These are phyloP conservation scores for Kregervanrija fluxuum DNA, from an alignment of 805 yeast genomes.

Conservation along the genomic window DNA sequence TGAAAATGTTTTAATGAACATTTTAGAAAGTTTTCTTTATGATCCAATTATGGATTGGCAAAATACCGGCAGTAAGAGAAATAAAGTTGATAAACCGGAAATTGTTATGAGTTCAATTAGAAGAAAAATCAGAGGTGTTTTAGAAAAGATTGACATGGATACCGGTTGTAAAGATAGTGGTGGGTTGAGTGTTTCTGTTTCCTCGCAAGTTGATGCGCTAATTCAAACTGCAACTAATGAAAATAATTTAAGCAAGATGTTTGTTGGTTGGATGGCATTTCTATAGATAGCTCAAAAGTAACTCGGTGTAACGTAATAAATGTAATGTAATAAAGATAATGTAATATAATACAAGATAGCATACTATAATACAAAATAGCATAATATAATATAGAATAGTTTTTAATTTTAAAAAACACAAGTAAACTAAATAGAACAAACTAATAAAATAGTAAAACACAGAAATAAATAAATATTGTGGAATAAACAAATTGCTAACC, in stretches of 20 bases:
- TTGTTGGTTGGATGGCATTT: constrained; percentile 87
- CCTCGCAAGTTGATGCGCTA: constrained; percentile 87
- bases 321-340: not conserved
- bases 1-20: constrained; percentile 81
- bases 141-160: constrained; percentile 52
- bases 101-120: constrained; percentile 66
- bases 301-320: not conserved
- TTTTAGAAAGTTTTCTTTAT: constrained; percentile 84
- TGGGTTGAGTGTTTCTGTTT: constrained; percentile 80
- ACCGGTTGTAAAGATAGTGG: constrained; percentile 30
- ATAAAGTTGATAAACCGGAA: constrained; percentile 41
- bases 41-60: constrained; percentile 87
- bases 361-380: no score
- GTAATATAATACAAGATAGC: not conserved
- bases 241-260: constrained; percentile 76
- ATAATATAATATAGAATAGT: no score
- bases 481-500: no score
- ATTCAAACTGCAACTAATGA: constrained; percentile 73
- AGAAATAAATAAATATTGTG: no score
- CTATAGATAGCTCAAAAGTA: constrained; percentile 23
- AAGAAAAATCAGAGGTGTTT: constrained; percentile 75
- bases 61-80: constrained; percentile 19
- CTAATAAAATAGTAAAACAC: no score
- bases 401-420: no score
- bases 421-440: no score